Percentiles rank a stretch among this genome's conserved stretches.
Evolutionary conservation across 2,329 filamentous ascomycete genomes (phyloP).

Genomic region (Diaporthe velutina): DNA sequence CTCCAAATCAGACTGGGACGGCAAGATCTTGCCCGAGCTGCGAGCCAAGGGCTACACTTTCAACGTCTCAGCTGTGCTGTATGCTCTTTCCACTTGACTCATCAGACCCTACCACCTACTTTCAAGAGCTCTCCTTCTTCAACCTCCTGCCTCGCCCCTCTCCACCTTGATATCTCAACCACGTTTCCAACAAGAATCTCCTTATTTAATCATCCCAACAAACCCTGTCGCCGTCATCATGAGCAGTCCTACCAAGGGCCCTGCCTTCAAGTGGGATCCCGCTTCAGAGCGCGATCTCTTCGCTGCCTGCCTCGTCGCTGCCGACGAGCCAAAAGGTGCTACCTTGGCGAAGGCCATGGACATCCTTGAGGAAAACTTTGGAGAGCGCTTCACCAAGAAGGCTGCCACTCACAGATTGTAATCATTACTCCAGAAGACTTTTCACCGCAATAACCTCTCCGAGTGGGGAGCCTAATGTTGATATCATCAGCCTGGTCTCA

Average conservation of each 20-base stretch:
- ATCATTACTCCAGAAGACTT: not conserved
- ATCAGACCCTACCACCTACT: not conserved
- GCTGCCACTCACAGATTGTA: conserved; percentile 37
- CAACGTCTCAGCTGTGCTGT: conserved; percentile 57
- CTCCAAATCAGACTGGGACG: conserved; percentile 42
- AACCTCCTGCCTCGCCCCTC: not conserved
- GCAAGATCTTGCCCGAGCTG: conserved; percentile 41
- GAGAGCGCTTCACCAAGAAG: conserved; percentile 31
- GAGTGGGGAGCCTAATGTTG: conserved; percentile 13
- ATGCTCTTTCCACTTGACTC: conserved; percentile 41
- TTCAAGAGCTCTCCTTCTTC: not conserved
- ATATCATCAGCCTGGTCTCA: not conserved
- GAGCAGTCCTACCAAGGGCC: conserved; percentile 29
- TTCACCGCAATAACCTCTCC: not conserved
- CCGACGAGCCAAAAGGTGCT: conserved; percentile 43
- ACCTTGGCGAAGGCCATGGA: conserved; percentile 43
- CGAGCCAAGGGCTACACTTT: conserved; percentile 54
- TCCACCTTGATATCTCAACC: conserved; percentile 2
- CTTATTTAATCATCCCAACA: not conserved
- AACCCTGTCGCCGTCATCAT: conserved; percentile 22
- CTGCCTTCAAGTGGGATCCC: conserved; percentile 46
- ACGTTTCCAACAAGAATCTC: conserved; percentile 23
- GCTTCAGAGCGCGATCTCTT: conserved; percentile 47
- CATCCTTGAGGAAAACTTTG: conserved; percentile 40
- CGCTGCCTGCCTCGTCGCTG: conserved; percentile 42